Conservation (phyloP, 2,329 filamentous ascomycete species). For the Berkeleyomyces basicola region DNA sequence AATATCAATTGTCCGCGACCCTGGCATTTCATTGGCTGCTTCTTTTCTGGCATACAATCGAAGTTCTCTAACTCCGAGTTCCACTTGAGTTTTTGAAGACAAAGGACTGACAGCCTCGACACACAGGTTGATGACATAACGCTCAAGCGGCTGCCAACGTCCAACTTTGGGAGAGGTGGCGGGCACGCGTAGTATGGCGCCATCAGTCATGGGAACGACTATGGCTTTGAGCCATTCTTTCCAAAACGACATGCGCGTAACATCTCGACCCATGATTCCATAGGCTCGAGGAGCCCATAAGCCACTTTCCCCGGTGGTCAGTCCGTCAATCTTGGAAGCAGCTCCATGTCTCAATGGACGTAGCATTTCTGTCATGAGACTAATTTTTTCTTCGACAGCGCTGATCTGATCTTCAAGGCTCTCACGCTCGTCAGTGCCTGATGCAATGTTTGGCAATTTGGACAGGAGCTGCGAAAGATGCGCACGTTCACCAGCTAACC, state of each 20-base stretch:
- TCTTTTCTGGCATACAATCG: constrained; percentile 87
- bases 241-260: constrained; percentile 77
- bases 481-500: constrained; percentile 72
- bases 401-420: constrained; percentile 86
- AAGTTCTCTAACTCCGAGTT: constrained; percentile 75
- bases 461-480: constrained; percentile 79
- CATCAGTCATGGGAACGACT: constrained; percentile 89
- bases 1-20: constrained; percentile 77
- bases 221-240: constrained; percentile 95
- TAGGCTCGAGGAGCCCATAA: constrained; percentile 93
- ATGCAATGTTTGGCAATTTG: constrained; percentile 61
- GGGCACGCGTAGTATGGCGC: constrained; percentile 64
- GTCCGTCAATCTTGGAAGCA: constrained; percentile 88
- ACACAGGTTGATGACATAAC: constrained; percentile 93
- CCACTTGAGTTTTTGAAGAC: constrained; percentile 88
- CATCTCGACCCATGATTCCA: constrained; percentile 76
- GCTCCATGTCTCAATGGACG: constrained; percentile 84
- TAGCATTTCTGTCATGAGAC: constrained; percentile 88
- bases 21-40: constrained; percentile 80
- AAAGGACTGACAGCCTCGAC: constrained; percentile 86
- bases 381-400: constrained; percentile 90
- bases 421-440: constrained; percentile 68
- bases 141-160: constrained; percentile 88
- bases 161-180: constrained; percentile 80
- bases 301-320: constrained; percentile 88